Evolutionary conservation across 2,329 filamentous ascomycete genomes (phyloP).

Genomic region (Penicillium brasilianum): DNA sequence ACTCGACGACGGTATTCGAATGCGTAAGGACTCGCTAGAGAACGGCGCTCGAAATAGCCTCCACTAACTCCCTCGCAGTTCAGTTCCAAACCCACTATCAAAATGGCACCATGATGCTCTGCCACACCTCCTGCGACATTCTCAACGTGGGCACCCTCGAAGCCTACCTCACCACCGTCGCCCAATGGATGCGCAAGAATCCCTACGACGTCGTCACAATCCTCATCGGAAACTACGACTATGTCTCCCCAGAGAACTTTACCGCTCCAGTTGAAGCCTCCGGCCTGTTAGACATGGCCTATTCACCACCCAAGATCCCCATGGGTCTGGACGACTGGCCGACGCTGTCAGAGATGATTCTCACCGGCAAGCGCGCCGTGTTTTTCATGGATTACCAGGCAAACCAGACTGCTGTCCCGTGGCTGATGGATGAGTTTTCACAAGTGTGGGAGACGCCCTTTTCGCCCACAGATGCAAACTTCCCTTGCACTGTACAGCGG

Average conservation of each 20-base stretch:
- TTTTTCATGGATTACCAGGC: constrained; percentile 86
- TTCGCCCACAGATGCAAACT: constrained; percentile 68
- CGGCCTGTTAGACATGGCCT: constrained; percentile 75
- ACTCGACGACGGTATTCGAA: constrained; percentile 73
- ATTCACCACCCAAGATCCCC: constrained; percentile 71
- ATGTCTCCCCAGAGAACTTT: constrained; percentile 68
- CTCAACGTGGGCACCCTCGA: constrained; percentile 80
- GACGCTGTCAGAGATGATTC: constrained; percentile 76
- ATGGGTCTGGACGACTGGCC: constrained; percentile 82
- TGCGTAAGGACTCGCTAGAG: constrained; percentile 49
- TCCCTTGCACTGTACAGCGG: constrained; percentile 79
- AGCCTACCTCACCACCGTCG: constrained; percentile 71
- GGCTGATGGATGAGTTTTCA: constrained; percentile 84
- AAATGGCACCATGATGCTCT: constrained; percentile 72
- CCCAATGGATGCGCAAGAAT: constrained; percentile 73
- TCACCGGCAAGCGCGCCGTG: constrained; percentile 71
- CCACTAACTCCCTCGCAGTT: constrained; percentile 45
- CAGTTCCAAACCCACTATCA: constrained; percentile 64
- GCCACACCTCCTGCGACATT: constrained; percentile 82
- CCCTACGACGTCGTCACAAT: constrained; percentile 89
- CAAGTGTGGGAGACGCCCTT: constrained; percentile 94
- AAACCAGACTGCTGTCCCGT: constrained; percentile 77
- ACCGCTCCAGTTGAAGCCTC: constrained; percentile 70
- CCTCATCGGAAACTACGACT: constrained; percentile 82
- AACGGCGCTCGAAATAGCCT: neutral